Evolutionary conservation across 139 green algal species (phyloP).

Genomic region (Choricystis sp.): DNA sequence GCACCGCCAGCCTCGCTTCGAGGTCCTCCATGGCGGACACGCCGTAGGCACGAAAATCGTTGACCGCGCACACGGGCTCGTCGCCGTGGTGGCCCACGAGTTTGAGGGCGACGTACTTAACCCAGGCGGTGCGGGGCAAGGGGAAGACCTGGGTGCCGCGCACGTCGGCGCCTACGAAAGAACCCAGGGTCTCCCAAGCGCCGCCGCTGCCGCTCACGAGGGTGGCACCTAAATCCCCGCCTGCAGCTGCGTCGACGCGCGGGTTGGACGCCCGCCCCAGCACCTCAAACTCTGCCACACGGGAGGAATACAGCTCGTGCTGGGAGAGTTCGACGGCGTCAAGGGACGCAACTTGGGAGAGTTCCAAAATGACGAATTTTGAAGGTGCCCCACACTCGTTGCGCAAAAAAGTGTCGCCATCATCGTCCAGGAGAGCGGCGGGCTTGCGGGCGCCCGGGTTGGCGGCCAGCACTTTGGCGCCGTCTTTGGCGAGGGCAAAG

Average conservation of each 20-base stretch:
- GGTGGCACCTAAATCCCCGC: slow-evolving; percentile 2
- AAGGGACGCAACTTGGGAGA: slow-evolving; percentile 43
- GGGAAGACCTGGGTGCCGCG: slow-evolving; percentile 48
- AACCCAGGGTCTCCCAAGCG: slow-evolving; percentile 52
- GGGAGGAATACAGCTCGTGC: slow-evolving; percentile 68
- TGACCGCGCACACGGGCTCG: slow-evolving; percentile 75
- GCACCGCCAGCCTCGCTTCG: slow-evolving; percentile 40
- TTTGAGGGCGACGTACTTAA: slow-evolving; percentile 56
- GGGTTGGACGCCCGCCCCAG: slow-evolving; percentile 33
- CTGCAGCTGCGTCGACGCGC: slow-evolving; percentile 14
- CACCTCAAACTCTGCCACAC: slow-evolving; percentile 42
- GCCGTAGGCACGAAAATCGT: slow-evolving; percentile 31
- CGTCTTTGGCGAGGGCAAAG: slow-evolving; percentile 29
- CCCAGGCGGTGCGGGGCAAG: slow-evolving; percentile 15
- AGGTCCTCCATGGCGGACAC: slow-evolving; percentile 66
- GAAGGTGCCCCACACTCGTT: slow-evolving; percentile 45
- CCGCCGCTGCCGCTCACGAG: too few relatives aligned
- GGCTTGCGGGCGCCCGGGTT: slow-evolving; percentile 58
- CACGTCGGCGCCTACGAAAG: slow-evolving; percentile 33
- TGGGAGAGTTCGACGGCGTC: slow-evolving; percentile 35
- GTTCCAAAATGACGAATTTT: slow-evolving; percentile 72
- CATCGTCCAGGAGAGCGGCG: slow-evolving; percentile 49
- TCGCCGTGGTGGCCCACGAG: slow-evolving; percentile 56
- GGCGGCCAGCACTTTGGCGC: slow-evolving; percentile 52
- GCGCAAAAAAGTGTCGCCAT: slow-evolving; percentile 68